Evolutionary conservation across 495 filamentous ascomycete species (phyloP).

Genomic region (Talaromyces liani): DNA sequence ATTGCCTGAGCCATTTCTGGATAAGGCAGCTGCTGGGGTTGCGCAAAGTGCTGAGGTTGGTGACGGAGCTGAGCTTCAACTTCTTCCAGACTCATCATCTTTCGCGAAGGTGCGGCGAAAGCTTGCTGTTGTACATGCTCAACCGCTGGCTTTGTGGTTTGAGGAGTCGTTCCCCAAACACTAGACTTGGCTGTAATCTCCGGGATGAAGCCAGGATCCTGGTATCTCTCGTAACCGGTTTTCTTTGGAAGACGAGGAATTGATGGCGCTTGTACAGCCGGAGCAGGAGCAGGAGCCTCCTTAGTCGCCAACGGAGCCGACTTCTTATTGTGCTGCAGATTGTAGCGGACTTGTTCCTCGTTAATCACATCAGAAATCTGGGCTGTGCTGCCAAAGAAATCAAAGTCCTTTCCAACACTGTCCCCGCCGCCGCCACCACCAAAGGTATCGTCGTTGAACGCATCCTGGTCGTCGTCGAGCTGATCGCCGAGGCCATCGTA

Average conservation of each 20-base stretch:
- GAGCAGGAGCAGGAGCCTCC: conserved; percentile 20
- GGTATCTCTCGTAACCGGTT: conserved; percentile 85
- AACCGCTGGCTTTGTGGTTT: conserved; percentile 39
- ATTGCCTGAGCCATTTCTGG: conserved; percentile 26
- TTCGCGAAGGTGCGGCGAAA: conserved; percentile 42
- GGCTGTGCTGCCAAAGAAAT: conserved; percentile 90
- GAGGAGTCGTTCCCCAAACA: conserved; percentile 74
- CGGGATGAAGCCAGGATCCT: conserved; percentile 64
- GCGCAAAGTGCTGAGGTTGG: conserved; percentile 44
- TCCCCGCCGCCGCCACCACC: conserved; percentile 38
- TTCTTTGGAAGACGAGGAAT: conserved; percentile 52
- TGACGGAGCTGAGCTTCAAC: conserved; percentile 89
- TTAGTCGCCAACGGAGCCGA: conserved; percentile 19
- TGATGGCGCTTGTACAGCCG: conserved; percentile 23
- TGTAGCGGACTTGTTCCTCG: conserved; percentile 82
- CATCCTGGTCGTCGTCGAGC: conserved; percentile 88
- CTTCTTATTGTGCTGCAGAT: conserved; percentile 50
- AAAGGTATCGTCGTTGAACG: conserved; percentile 98
- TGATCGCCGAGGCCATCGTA: conserved; percentile 93
- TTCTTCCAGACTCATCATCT: conserved; percentile 94
- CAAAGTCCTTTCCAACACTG: conserved; percentile 82
- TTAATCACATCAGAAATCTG: conserved; percentile 75
- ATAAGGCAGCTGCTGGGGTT: conserved; percentile 26
- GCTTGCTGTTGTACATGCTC: conserved; percentile 12
- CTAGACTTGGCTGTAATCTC: conserved; percentile 89